These are phyloP conservation scores for Pisolithus tinctorius DNA, from an alignment of 768 basidiomycete genomes.

Conservation along the genomic window DNA sequence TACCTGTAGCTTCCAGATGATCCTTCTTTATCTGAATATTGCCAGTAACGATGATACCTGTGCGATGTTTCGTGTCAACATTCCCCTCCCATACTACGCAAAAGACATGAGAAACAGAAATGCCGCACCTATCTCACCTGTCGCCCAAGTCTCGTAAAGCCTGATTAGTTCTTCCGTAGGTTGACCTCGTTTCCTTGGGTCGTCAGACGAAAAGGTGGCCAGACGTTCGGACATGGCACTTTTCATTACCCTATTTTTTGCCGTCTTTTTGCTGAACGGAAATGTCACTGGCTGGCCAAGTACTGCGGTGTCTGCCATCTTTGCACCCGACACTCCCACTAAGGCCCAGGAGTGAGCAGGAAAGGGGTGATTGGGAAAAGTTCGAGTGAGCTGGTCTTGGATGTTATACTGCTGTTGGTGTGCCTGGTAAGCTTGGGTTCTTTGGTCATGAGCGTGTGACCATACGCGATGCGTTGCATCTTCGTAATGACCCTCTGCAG, in stretches of 20 bases:
- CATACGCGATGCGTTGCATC: neutral
- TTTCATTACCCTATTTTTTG: slow-evolving; percentile 28
- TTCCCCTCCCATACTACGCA: neutral
- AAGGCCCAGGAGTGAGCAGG: neutral
- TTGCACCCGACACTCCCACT: slow-evolving; percentile 4
- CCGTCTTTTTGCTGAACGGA: slow-evolving; percentile 23
- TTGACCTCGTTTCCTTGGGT: slow-evolving; percentile 23
- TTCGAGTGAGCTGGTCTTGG: neutral
- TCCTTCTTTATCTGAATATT: slow-evolving; percentile 30
- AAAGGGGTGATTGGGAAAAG: neutral
- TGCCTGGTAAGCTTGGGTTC: neutral
- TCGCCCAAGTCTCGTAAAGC: slow-evolving; percentile 29
- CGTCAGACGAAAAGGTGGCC: slow-evolving; percentile 26
- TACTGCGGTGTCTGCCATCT: slow-evolving; percentile 11
- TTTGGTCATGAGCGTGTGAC: neutral
- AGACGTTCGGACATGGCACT: slow-evolving; percentile 31
- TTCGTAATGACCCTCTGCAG: neutral
- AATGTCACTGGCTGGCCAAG: slow-evolving; percentile 21
- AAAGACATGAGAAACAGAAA: neutral
- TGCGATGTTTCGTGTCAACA: slow-evolving; percentile 1
- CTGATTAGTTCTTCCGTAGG: slow-evolving; percentile 29
- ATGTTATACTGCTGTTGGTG: neutral
- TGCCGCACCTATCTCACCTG: slow-evolving; percentile 22
- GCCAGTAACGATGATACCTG: slow-evolving; percentile 27
- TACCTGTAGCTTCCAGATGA: slow-evolving; percentile 29